Percentiles rank a stretch among this genome's conserved stretches.
phyloP scores from a whole-genome alignment of 768 basidiomycete genomes.

The Epithele typhae region DNA sequence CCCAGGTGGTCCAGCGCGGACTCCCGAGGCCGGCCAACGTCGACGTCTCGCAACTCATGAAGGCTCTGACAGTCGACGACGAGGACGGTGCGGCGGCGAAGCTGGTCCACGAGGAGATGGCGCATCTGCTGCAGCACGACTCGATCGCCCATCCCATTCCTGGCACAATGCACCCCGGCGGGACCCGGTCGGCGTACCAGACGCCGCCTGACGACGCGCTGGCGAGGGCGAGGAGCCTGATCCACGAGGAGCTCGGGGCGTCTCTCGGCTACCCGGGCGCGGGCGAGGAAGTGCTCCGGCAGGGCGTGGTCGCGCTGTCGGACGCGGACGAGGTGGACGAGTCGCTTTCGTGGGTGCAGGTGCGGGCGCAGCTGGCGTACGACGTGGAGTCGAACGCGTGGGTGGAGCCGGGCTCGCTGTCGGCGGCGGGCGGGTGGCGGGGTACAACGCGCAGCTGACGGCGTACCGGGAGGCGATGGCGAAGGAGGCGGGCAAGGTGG shows the following conservation, averaged over 20 bases:
- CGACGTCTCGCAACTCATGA: constrained; percentile 60
- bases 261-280: constrained; percentile 85
- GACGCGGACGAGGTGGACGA: constrained; percentile 61
- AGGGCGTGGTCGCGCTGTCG: constrained; percentile 64
- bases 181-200: constrained; percentile 61
- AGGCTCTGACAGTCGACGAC: constrained; percentile 51
- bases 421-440: constrained; percentile 55
- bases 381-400: constrained; percentile 53
- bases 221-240: constrained; percentile 58
- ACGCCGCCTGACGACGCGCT: constrained; percentile 78
- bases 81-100: constrained; percentile 47
- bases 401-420: constrained; percentile 62
- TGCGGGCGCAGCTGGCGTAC: constrained; percentile 60
- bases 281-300: constrained; percentile 69
- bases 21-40: constrained; percentile 87
- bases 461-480: constrained; percentile 68
- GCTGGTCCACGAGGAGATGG: constrained; percentile 76
- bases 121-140: constrained; percentile 79
- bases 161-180: constrained; percentile 76
- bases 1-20: constrained; percentile 73
- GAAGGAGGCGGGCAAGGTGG: constrained; percentile 73
- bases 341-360: constrained; percentile 64
- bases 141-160: constrained; percentile 83
- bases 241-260: constrained; percentile 78
- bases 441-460: constrained; percentile 58